Evolutionary conservation across 164 flowering plant genomes (phyloP), one percentile per base, ranked within the genome.

Genomic region (Pachysandra terminalis): DNA sequence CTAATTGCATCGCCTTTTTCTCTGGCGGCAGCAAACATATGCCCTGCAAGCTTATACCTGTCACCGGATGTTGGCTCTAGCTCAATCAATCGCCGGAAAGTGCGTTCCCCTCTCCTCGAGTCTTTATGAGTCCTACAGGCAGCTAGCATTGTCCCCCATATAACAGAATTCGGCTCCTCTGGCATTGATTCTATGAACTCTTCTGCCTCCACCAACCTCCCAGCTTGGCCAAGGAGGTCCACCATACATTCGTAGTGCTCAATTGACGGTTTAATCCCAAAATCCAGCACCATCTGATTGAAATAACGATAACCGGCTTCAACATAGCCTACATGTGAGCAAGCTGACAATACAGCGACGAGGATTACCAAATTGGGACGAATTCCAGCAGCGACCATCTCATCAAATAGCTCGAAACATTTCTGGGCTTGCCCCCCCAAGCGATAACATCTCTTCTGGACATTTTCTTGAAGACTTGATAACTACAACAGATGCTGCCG

Each of bases 221-320:
- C 82, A 4, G 85, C 81, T 16, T 84, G 75, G 16, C 79, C 74
- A 17, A 84, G 79, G 49, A 82, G 75, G 64, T 80, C 86, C 21
- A 83, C 86, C 81, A 79, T 77, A 72, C 84, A 83, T 37, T 82
- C 84, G 21, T 71, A 81, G 51, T 83, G 87, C 64, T 78, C 76
- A 6, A 82, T 62, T 0, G 74, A 58, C 6, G 87, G 85, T 21
- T 45, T 55, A 16, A 84, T 61, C 55, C 74, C 70, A 51, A 56
- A 82, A 3, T 45, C 57, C 2, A 22, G 25, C 0, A 57, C 63
- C 83, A 84, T 81, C 68, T 62, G 66, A 52, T 64, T 59, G 61
- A 83, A 83, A 56, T 72, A 70, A 19, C 14, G 58, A 19, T 17
- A 56, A 0, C 83, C 87, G 53, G 24, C 54, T 35, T 80, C 77